Evolutionary conservation across 345 rosid genomes (phyloP).

Genomic region (Physaria fendleri): DNA sequence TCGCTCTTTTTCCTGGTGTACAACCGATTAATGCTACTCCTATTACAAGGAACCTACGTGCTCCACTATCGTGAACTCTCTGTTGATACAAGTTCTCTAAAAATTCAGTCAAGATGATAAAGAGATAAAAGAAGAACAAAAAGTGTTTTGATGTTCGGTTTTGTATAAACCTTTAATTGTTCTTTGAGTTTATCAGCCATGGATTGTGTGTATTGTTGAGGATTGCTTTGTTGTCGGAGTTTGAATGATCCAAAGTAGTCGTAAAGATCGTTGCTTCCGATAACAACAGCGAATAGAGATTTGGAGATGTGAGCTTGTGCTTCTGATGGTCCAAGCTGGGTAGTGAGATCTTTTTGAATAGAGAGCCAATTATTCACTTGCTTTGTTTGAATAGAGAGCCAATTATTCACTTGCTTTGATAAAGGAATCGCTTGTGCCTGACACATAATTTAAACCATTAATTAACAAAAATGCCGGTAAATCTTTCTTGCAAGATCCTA

Average conservation of each 20-base stretch:
- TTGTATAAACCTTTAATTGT: conserved; percentile 57
- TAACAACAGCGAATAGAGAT: conserved; percentile 45
- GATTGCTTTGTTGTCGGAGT: conserved; percentile 28
- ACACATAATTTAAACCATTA: no score
- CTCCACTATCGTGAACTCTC: conserved; percentile 40
- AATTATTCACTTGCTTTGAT: conserved; percentile 44
- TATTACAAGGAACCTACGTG: conserved; percentile 42
- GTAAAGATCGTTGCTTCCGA: conserved; percentile 66
- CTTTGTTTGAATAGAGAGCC: no score
- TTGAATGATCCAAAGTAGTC: conserved; percentile 39
- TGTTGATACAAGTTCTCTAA: conserved; percentile 5
- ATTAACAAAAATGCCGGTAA: conserved; percentile 10
- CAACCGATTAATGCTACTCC: conserved; percentile 60
- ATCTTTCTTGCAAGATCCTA: conserved; percentile 92
- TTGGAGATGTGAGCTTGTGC: conserved; percentile 37
- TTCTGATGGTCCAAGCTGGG: conserved; percentile 26
- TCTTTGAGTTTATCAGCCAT: conserved; percentile 46
- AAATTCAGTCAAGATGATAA: not conserved
- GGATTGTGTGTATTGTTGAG: conserved; percentile 35
- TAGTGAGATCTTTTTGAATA: conserved; percentile 24
- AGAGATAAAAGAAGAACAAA: not conserved
- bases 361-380: no score
- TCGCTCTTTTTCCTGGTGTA: conserved; percentile 40
- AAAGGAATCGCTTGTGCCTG: conserved; percentile 48
- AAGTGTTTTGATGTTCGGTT: not conserved